Evolutionary conservation across 495 filamentous ascomycete genomes (phyloP).

Genomic region (Neurospora africana): DNA sequence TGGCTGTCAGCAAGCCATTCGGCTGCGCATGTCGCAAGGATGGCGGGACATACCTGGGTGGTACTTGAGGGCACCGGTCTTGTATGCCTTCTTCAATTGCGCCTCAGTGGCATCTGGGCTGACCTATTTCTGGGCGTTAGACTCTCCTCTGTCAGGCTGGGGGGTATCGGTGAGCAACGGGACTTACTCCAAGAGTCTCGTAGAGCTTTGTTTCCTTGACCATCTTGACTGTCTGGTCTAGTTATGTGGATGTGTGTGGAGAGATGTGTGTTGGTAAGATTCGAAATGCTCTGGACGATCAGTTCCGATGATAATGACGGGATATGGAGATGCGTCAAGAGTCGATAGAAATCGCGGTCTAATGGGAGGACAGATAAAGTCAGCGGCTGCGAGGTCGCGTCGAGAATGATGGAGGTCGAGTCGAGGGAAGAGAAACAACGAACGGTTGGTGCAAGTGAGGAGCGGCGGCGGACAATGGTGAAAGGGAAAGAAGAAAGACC

Average conservation of each 20-base stretch:
- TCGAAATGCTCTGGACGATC: neutral
- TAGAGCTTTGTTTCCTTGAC: conserved; percentile 86
- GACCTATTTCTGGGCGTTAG: conserved; percentile 46
- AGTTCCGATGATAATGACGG: neutral
- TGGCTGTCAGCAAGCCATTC: conserved; percentile 4
- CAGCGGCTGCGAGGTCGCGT: neutral
- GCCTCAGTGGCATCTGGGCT: conserved; percentile 58
- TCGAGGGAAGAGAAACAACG: neutral
- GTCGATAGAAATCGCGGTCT: neutral
- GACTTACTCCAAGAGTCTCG: conserved; percentile 72
- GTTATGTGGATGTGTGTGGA: conserved; percentile 1
- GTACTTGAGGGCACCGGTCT: conserved; percentile 77
- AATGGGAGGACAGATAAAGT: neutral
- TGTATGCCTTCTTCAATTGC: conserved; percentile 84
- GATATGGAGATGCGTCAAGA: neutral
- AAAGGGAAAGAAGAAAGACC: neutral
- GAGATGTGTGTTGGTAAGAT: conserved; percentile 1
- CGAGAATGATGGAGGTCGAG: neutral
- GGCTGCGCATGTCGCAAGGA: neutral
- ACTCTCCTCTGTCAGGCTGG: neutral
- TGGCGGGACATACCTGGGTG: conserved; percentile 63
- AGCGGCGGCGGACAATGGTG: neutral
- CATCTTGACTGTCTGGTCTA: conserved; percentile 46
- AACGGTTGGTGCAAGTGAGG: neutral
- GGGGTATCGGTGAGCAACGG: neutral